Evolutionary conservation across 352 stramenopile species (phyloP), one percentile per base, ranked within the genome.

Genomic region (Phytophthora hibernalis): DNA sequence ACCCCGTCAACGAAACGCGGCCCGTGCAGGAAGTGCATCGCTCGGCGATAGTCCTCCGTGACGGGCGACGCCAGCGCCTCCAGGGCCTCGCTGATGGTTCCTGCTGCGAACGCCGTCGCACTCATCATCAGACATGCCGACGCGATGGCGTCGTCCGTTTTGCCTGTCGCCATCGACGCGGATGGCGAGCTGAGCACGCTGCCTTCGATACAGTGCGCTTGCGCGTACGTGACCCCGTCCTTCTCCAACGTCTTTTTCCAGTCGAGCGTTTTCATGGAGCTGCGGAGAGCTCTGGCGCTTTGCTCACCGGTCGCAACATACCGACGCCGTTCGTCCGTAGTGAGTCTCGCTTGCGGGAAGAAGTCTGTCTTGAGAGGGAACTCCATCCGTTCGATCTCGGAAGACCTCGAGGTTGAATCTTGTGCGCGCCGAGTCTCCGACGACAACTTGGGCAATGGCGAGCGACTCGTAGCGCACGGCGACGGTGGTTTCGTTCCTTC

Each of bases 301-400:
- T 71, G 59, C 45, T 88, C 77, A 37, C 71, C 80, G n/a, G 62
- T 77, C 11, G 68, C 40, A 13, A 80, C 51, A 59, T 91, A 92
- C 33, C 65, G 61, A n/a, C 62, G 49, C 22, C 62, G 66, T 62
- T 92, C 85, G 9, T 87, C 72, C 13, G 35, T 38, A 13, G 80
- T 70, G 50, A 92, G 72, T 45, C 74, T 74, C 52, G 90, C 64
- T 9, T 76, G 62, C 45, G 85, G 82, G 57, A 93, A 93, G 59
- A 92, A 93, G 69, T 86, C 76, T 24, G 68, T 44, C 68, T 89
- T 88, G 18, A 93, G 49, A 6, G 85, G 85, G 49, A 93, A 87
- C 61, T 92, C 82, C 83, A 92, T 92, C 12, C 11, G 24, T 5
- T 28, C 24, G 24, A 5, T 6, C 2, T 28, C 24, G 24, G 24